Percentiles rank a stretch among this genome's conserved stretches.
These are phyloP conservation scores for Fusarium sp. DNA, from an alignment of 2,329 filamentous ascomycete species.

Conservation along the genomic window DNA sequence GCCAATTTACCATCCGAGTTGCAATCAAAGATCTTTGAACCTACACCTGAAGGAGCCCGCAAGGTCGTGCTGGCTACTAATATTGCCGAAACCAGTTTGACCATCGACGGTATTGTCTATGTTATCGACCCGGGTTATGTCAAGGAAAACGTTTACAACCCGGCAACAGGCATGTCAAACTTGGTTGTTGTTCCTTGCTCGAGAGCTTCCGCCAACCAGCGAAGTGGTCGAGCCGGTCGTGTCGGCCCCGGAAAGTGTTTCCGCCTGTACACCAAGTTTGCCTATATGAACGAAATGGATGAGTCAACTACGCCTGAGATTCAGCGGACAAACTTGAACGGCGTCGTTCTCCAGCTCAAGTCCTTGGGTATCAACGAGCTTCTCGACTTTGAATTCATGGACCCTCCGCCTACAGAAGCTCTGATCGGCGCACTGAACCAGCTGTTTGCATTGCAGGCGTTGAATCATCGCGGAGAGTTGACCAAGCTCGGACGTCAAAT, in stretches of 20 bases:
- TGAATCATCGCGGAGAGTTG: conserved; percentile 88
- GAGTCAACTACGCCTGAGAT: conserved; percentile 94
- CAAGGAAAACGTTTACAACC: conserved; percentile 95
- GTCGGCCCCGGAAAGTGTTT: conserved; percentile 94
- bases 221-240: conserved; percentile 90
- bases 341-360: conserved; percentile 85
- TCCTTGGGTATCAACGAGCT: conserved; percentile 92
- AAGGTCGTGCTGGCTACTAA: conserved; percentile 97
- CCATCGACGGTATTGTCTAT: conserved; percentile 94
- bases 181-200: conserved; percentile 92
- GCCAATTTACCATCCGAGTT: conserved; percentile 90
- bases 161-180: conserved; percentile 90
- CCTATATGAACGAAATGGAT: conserved; percentile 93
- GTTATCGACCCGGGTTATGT: conserved; percentile 96
- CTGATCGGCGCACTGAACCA: conserved; percentile 90
- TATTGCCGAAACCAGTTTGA: conserved; percentile 95
- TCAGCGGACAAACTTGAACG: conserved; percentile 85
- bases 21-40: conserved; percentile 94
- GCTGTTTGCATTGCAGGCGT: conserved; percentile 86
- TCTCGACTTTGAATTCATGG: conserved; percentile 95
- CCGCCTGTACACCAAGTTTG: conserved; percentile 90
- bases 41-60: conserved; percentile 82
- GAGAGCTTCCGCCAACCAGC: conserved; percentile 89
- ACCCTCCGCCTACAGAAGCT: conserved; percentile 87
- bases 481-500: conserved; percentile 93